Evolutionary conservation across 192 early-diverging fungal genomes (phyloP).

Genomic region (Jimgerdemannia lactiflua): DNA sequence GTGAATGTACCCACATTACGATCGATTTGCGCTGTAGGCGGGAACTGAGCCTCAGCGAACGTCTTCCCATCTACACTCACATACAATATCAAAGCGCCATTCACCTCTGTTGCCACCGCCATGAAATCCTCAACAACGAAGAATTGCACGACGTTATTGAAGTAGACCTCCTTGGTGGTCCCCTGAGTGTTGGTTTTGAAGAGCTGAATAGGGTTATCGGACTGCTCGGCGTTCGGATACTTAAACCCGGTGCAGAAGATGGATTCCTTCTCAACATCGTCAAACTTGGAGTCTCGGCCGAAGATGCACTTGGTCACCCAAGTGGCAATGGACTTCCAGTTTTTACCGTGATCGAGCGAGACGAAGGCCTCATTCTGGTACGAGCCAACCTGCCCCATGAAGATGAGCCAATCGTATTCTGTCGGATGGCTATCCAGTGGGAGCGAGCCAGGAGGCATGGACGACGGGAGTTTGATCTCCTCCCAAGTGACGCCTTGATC

Average conservation of each 20-base stretch:
- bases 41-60: conserved; percentile 78
- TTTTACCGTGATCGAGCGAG: conserved; percentile 67
- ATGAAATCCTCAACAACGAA: conserved; percentile 74
- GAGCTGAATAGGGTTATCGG: conserved; percentile 70
- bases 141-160: conserved; percentile 65
- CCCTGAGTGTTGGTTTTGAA: conserved; percentile 42
- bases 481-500: conserved; percentile 59
- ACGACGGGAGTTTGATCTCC: conserved; percentile 43
- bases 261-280: conserved; percentile 56
- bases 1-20: conserved; percentile 46
- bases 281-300: conserved; percentile 57
- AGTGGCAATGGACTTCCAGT: conserved; percentile 74
- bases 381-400: conserved; percentile 58
- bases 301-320: conserved; percentile 88
- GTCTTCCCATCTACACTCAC: conserved; percentile 75
- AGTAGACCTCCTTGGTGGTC: conserved; percentile 36
- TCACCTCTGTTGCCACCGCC: conserved; percentile 61
- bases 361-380: conserved; percentile 74
- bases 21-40: conserved; percentile 71
- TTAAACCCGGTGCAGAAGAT: conserved; percentile 77
- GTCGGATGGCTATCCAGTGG: conserved; percentile 88
- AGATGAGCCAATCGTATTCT: conserved; percentile 86
- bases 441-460: conserved; percentile 48
- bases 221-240: conserved; percentile 40
- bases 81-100: conserved; percentile 53